Percentiles rank a stretch among this genome's conserved stretches.
These are phyloP conservation scores for Triangularia verruculosa DNA, from an alignment of 2,329 filamentous ascomycete species.

Conservation along the genomic window DNA sequence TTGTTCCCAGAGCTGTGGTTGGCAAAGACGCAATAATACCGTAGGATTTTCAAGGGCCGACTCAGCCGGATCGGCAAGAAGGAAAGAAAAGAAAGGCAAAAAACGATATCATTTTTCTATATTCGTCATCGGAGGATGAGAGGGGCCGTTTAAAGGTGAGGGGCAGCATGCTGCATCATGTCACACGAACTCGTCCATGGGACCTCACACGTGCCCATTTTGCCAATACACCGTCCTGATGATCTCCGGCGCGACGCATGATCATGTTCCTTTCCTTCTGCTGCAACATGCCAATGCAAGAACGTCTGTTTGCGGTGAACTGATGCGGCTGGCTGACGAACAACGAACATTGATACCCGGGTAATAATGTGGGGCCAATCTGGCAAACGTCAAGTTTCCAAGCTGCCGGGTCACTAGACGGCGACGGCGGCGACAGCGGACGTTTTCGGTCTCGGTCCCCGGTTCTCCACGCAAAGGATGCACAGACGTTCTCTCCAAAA, in stretches of 20 bases:
- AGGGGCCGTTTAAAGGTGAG: not conserved
- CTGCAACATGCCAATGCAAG: not conserved
- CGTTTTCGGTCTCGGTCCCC: not conserved
- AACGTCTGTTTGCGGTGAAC: not conserved
- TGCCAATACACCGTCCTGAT: not conserved
- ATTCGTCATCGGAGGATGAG: not conserved
- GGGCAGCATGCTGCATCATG: not conserved
- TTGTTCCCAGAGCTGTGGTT: not conserved
- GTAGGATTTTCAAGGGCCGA: not conserved
- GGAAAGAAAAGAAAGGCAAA: not conserved
- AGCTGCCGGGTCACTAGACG: slow-evolving; percentile 19
- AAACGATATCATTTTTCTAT: not conserved
- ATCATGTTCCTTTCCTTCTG: not conserved
- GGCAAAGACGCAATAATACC: not conserved
- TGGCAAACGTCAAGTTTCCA: slow-evolving; percentile 6
- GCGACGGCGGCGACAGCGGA: not conserved
- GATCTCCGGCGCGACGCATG: not conserved
- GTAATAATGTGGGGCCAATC: not conserved
- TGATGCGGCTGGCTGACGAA: not conserved
- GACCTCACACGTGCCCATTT: not conserved
- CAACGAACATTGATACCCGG: too few relatives aligned
- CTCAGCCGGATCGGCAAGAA: not conserved
- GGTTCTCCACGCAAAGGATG: not conserved
- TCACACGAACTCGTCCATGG: not conserved
- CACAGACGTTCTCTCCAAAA: not conserved